These are phyloP conservation scores for Linderniella brevidens DNA, from an alignment of 257 asterid genomes.

Conservation along the genomic window DNA sequence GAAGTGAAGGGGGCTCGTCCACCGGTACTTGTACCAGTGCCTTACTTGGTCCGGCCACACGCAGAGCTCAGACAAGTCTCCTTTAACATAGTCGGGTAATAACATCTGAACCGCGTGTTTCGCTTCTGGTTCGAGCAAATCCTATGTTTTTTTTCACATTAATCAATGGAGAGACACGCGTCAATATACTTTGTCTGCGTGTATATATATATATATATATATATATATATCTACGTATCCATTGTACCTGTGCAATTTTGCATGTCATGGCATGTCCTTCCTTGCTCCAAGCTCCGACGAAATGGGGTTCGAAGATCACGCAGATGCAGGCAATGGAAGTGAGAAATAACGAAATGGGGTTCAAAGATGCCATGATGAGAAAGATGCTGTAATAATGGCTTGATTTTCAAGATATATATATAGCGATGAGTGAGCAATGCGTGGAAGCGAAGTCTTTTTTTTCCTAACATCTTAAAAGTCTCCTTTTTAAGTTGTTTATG, in stretches of 20 bases:
- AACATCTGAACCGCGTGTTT: slow-evolving; percentile 50
- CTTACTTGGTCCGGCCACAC: slow-evolving; percentile 95
- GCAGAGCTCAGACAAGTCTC: slow-evolving; percentile 61
- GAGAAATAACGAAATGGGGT: slow-evolving; percentile 6
- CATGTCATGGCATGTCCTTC: slow-evolving; percentile 88
- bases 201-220: neutral
- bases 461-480: no score
- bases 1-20: slow-evolving; percentile 91
- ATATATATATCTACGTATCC: neutral
- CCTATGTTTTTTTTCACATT: slow-evolving; percentile 19
- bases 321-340: slow-evolving; percentile 18
- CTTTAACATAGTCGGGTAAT: slow-evolving; percentile 56
- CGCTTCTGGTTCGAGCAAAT: slow-evolving; percentile 48
- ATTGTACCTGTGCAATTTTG: slow-evolving; percentile 64
- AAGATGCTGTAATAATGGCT: no score
- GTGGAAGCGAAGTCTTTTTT: no score
- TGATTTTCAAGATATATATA: no score
- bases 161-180: neutral
- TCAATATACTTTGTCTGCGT: neutral
- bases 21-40: slow-evolving; percentile 71
- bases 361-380: no score
- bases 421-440: no score
- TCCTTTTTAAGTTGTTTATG: no score
- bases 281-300: slow-evolving; percentile 78
- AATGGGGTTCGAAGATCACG: slow-evolving; percentile 15